Evolutionary conservation across 768 basidiomycete species (phyloP).

Genomic region (Hemileccinum impolitum): DNA sequence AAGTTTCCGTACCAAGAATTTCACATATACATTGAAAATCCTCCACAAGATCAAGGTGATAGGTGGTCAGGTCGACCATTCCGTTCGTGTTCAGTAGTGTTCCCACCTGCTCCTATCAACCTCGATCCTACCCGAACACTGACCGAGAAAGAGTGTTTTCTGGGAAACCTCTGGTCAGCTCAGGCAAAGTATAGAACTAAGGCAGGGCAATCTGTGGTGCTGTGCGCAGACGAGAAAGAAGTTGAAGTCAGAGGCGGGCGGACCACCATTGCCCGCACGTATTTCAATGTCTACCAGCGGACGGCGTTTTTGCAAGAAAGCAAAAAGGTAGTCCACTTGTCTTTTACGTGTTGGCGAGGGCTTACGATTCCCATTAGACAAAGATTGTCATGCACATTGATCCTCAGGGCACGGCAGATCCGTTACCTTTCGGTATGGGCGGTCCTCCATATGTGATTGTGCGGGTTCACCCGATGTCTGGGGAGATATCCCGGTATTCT

Average conservation of each 20-base stretch:
- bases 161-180: slow-evolving; percentile 86
- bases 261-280: slow-evolving; percentile 70
- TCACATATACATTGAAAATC: slow-evolving; percentile 78
- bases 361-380: slow-evolving; percentile 46
- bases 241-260: slow-evolving; percentile 66
- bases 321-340: slow-evolving; percentile 59
- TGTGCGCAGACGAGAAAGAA: slow-evolving; percentile 69
- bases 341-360: neutral
- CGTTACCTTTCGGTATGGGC: slow-evolving; percentile 69
- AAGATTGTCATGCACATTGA: slow-evolving; percentile 90
- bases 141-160: slow-evolving; percentile 73
- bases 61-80: slow-evolving; percentile 87
- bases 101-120: slow-evolving; percentile 64
- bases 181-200: slow-evolving; percentile 80
- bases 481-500: slow-evolving; percentile 75
- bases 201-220: slow-evolving; percentile 67
- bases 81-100: slow-evolving; percentile 73
- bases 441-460: slow-evolving; percentile 77
- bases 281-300: slow-evolving; percentile 85
- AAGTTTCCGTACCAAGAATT: slow-evolving; percentile 54
- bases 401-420: slow-evolving; percentile 67
- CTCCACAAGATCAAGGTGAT: slow-evolving; percentile 78
- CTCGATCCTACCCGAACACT: slow-evolving; percentile 63
- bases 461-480: slow-evolving; percentile 78
- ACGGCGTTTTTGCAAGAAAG: slow-evolving; percentile 73